Evolutionary conservation across 306 rosid genomes (phyloP).

Genomic region (Alnus glutinosa): DNA sequence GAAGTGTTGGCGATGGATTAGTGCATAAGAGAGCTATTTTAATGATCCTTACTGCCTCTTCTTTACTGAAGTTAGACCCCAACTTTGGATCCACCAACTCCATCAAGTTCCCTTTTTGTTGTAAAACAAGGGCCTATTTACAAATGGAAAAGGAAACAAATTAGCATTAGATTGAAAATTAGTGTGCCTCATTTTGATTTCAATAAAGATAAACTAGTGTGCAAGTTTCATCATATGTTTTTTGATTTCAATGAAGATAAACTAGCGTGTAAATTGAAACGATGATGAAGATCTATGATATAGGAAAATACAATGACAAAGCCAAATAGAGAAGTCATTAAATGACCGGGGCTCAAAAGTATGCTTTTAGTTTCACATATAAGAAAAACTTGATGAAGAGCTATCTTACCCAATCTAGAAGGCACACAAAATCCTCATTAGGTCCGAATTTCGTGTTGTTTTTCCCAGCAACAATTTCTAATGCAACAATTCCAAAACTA

Average conservation of each 20-base stretch:
- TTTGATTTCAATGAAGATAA: neutral
- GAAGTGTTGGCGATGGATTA: conserved; percentile 41
- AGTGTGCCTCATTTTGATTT: neutral
- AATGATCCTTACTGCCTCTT: conserved; percentile 41
- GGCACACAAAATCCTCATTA: conserved; percentile 55
- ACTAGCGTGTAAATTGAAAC: neutral
- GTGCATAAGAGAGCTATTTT: conserved; percentile 66
- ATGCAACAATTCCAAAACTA: conserved; percentile 59
- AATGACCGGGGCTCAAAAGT: neutral
- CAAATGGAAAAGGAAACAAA: neutral
- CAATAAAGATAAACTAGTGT: neutral
- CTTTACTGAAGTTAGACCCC: conserved; percentile 41
- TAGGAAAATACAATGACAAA: neutral
- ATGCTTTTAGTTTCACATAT: neutral
- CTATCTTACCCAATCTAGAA: conserved; percentile 57
- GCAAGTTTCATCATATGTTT: neutral
- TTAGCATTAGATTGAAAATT: neutral
- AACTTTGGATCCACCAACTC: conserved; percentile 57
- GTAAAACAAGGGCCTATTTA: conserved; percentile 35
- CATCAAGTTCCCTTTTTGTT: conserved; percentile 37
- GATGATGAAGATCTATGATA: neutral
- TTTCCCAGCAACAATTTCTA: conserved; percentile 58
- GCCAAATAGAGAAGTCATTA: neutral
- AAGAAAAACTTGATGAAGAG: neutral
- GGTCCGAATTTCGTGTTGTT: conserved; percentile 41